Evolutionary conservation across 2,329 filamentous ascomycete species (phyloP).

Genomic region (Scedosporium boydii): DNA sequence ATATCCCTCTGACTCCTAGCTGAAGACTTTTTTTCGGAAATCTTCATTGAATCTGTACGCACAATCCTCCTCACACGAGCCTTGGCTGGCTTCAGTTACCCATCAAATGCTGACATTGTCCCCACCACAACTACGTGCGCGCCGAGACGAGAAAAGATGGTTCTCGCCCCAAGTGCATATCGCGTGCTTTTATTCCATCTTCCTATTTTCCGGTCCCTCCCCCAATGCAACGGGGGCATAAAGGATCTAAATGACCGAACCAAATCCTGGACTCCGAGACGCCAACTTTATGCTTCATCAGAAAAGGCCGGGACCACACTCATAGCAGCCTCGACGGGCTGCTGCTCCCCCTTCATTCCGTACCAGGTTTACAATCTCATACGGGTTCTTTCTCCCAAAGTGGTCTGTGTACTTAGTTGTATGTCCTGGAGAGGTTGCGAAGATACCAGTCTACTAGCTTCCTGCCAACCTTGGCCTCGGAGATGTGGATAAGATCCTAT

Average conservation of each 20-base stretch:
- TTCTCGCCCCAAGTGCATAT: background rate
- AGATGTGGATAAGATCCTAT: slow-evolving; percentile 94
- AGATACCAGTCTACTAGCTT: slow-evolving; percentile 99
- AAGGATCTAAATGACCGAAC: slow-evolving; percentile 6
- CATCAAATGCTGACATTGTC: background rate
- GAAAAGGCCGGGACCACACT: background rate
- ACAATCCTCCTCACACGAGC: background rate
- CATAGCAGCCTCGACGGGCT: background rate
- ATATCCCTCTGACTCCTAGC: background rate
- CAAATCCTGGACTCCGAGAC: slow-evolving; percentile 6
- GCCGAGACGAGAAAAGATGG: background rate
- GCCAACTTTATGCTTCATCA: slow-evolving; percentile 7
- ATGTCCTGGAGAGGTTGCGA: slow-evolving; percentile 89
- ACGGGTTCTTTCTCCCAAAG: background rate
- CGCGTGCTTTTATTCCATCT: slow-evolving; percentile 1
- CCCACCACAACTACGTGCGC: background rate
- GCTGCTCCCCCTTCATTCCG: background rate
- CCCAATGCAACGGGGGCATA: background rate
- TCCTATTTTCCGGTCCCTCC: background rate
- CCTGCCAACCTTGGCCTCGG: slow-evolving; percentile 94
- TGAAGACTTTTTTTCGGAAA: background rate
- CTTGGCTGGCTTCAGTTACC: background rate
- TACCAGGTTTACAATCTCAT: background rate
- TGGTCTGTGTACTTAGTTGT: slow-evolving; percentile 39
- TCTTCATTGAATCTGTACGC: background rate